These are phyloP conservation scores for Phytophthora multivora DNA, from an alignment of 352 stramenopile species.

Conservation along the genomic window DNA sequence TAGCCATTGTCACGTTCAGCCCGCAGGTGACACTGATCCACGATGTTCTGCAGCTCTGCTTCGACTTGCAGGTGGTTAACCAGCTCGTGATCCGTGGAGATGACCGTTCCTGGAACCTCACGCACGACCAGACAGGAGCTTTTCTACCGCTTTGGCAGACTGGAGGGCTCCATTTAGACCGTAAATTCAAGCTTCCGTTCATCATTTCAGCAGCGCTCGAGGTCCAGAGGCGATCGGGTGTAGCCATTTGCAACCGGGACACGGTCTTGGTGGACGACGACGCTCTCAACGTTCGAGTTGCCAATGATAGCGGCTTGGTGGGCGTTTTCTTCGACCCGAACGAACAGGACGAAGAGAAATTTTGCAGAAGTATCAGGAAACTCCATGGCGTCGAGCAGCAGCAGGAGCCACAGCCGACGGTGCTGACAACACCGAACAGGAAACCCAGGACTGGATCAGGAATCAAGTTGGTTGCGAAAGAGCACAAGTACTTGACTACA, in stretches of 20 bases:
- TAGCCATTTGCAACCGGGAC: constrained; percentile 57
- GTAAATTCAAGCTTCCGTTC: constrained; percentile 78
- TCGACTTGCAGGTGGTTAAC: constrained; percentile 32
- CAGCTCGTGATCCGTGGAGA: constrained; percentile 70
- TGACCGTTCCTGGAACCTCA: constrained; percentile 61
- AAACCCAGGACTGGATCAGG: constrained; percentile 16
- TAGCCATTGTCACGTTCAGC: constrained; percentile 86
- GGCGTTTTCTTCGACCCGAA: constrained; percentile 75
- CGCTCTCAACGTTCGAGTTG: constrained; percentile 72
- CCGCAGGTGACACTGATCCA: constrained; percentile 70
- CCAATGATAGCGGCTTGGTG: constrained; percentile 73
- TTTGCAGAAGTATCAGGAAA: constrained; percentile 56
- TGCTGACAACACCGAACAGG: constrained; percentile 29
- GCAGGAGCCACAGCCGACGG: constrained; percentile 5
- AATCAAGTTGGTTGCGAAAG: constrained; percentile 43
- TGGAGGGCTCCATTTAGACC: constrained; percentile 56
- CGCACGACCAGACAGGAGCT: constrained; percentile 40
- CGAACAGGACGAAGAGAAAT: constrained; percentile 34
- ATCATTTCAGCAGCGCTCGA: constrained; percentile 71
- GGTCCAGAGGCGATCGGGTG: constrained; percentile 23
- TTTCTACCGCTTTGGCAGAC: constrained; percentile 70
- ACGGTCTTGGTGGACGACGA: constrained; percentile 86
- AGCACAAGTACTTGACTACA: constrained; percentile 37
- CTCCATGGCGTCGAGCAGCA: constrained; percentile 5
- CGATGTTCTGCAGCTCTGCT: constrained; percentile 64